Base-by-base conservation (phyloP, 495 filamentous ascomycete species). In the Aspergillus nidulans region DNA sequence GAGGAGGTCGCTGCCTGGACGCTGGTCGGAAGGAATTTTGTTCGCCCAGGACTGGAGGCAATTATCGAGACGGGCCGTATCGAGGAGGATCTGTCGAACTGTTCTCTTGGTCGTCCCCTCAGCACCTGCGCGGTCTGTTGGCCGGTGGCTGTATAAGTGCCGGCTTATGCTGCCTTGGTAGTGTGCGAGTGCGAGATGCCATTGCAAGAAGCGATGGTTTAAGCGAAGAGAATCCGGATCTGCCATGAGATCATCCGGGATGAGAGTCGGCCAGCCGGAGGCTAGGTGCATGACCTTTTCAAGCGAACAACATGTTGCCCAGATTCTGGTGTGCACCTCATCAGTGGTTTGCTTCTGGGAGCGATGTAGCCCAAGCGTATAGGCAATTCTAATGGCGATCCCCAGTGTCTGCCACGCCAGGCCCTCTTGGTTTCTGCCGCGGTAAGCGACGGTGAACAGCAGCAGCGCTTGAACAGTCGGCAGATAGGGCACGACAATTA, bases 321-420 rank as follows among this genome's bases (percentile, higher is more conserved):
- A 60, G 10, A 60, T 42, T 19, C 48, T 39, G 1, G 28, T n/a
- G 2, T 49, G 36, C 2, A 56, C 28, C 13, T 45, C 13, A 4
- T 38, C 20, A 21, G 6, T 8, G 13, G 30, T 15, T 13, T 9
- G 34, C 21, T 40, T 25, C 5, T 19, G 26, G 3, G 21, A 21
- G 4, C 53, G 53, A 30, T 61, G 49, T 9, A 61, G 16, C 0
- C 58, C 58, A 1, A 61, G 26, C 5, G 58, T 61, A 6, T 53
- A 57, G 2, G 58, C 58, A 15, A 57, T 56, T 0, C 53, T 26
- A 26, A 53, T 61, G 5, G 53, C 53, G 28, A 57, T 57, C 3
- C 58, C 58, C 1, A 61, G 43, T 1, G 44, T 53, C 19, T 61
- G 58, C 58, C 58, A 61, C 0, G 48, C 58, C 4, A 61, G 53